Base-by-base conservation (phyloP, 345 rosid species). In the Salix udensis region DNA sequence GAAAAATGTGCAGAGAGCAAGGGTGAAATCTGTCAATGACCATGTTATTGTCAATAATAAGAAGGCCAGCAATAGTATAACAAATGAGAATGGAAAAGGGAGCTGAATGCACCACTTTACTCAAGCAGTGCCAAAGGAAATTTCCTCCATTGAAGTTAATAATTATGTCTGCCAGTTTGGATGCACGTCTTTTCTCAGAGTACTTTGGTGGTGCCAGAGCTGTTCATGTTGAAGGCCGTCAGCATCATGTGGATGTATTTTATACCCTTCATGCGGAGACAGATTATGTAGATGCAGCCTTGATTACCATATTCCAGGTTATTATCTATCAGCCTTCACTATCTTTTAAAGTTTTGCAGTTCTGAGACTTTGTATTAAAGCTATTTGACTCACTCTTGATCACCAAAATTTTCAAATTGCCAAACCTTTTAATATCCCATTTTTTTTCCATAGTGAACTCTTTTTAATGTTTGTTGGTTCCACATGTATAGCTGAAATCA, bases 111-210 rank as follows among this genome's bases (percentile, higher is more conserved):
- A 79, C 75, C 42, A 75, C 83, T 81, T 78, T 52, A 58, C 77
- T 82, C 68, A 90, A 79, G 84, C 90, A 86, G 74, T 73, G 77
- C 77, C 88, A 81, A 73, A 88, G 89, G 55, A 85, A 86, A 66
- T 48, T 85, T 8, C 81, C 89, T 73, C 94, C 94, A 15, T 78
- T 95, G 84, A 95, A 93, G 90, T 73, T 95, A 77, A 85, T 95
- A 48, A 81, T 95, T 64, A 95, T 95, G 98, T 95, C 98, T 84
- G 98, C 98, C n/a, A 95, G 98, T 81, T 90, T 95, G 85, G 97
- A 95, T 83, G 97, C 98, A 21, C 92, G 89, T 39, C 84, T 86
- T 77, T 95, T 93, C 82, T 91, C 96, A 0, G 91, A 89, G 50
- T 93, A 95, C 84, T 90, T 87, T 70, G 93, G 90, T 78, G 89